Base-by-base conservation (phyloP, 495 filamentous ascomycete genomes). In the Penicillium lividum region DNA sequence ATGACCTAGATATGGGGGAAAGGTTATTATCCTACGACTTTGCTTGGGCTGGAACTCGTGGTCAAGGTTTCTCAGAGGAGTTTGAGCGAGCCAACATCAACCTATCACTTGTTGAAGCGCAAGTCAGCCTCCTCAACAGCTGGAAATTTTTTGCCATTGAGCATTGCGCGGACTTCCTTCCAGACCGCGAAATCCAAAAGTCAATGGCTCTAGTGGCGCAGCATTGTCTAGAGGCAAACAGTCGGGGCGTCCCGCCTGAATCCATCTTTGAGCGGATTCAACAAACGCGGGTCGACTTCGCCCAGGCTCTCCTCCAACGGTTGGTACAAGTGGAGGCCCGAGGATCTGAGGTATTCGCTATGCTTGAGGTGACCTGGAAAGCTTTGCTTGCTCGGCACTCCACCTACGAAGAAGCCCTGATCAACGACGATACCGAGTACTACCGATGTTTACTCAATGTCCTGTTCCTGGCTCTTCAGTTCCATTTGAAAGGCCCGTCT, bases 101-200 rank as follows among this genome's bases (percentile, higher is more conserved):
- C 68, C 67, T 98, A 55, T 94, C 91, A 18, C 76, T 96, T 15
- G 90, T 98, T 45, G 92, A 97, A 67, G 87, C 93, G 36, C 91
- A 98, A 77, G 84, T 94, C 59, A 79, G 80, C 54, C 84, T 99
- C 34, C 85, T 96, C 51, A 82, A 89, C 58, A 88, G 90, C 58
- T 99, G 94, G 94, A 93, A 91, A 69, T 85, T 89, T 49, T 84
- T 99, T 11, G 85, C 91, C 10, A 79, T 93, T 47, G 93, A 97
- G 72, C 82, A 98, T 45, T 90, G 87, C 63, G 79, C 81, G 15
- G 86, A 86, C 56, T 77, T 94, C 34, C 77, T 82, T 42, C 75
- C 77, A 38, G 82, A 89, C 51, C 72, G 73, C 8, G 79, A 84
- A 31, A 74, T 94, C n/a, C 86, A 85, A 68, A 84, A 84, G 52